Evolutionary conservation across 225 moss, liverwort and hornwort species (phyloP), one percentile per base, ranked within the genome.

Genomic region (Marchantia polymorpha): DNA sequence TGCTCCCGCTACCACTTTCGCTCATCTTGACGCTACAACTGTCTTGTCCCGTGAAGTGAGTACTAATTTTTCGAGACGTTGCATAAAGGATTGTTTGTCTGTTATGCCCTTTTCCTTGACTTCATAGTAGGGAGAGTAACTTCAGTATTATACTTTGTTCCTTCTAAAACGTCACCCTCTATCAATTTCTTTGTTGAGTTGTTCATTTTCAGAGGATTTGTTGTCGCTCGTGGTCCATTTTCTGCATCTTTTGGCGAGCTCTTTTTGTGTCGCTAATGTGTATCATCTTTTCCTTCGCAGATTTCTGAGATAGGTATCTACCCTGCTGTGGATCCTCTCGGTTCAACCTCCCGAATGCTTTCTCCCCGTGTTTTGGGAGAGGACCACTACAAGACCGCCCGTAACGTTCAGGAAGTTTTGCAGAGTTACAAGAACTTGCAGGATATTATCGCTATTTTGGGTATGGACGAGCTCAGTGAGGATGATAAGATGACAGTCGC

Each of bases 351-450:
- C 29, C 91, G 94, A 10, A 96, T 96, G 92, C 87, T 96, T 60
- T 96, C 96, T 55, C 91, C 96, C 64, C 94, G 93, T 69, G 83
- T 94, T 80, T 75, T 96, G 84, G 94, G 96, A 81, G 90, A 92
- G 0, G 96, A 96, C 53, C 96, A 96, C 82, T 96, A 96, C 81
- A 91, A 86, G 77, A 94, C 92, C 25, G 90, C 96, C 47, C 91
- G 96, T 77, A 77, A 82, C 55, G 96, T 96, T 64, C 96, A 96
- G 89, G 93, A 96, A 85, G 92, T 96, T n/a, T 83, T 96, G 81
- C 96, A 96, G 88, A 96, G 93, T 75, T 96, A 96, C 86, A 96
- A 96, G 81, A 96, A 94, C 82, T 88, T 96, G 87, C 94, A 94
- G 85, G 96, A 96, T 80, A 94, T 96, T 53, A 96, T 96, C 82